Conservation (phyloP, 345 rosid species). For the Citrus cavaleriei region DNA sequence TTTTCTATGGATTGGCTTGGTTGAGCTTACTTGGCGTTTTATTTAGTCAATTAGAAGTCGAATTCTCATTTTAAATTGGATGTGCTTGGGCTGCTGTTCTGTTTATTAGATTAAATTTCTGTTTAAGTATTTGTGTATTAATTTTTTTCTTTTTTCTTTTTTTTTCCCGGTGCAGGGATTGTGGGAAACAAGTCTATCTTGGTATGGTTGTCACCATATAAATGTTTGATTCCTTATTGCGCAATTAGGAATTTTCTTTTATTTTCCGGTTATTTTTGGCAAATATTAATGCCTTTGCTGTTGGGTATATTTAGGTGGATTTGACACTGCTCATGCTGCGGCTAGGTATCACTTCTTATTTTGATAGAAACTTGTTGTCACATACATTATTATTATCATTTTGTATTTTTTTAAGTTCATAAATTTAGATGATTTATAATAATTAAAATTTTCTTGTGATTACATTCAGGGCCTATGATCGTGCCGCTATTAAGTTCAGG, state of each 20-base stretch:
- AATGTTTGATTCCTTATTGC: background rate
- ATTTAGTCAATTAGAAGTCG: background rate
- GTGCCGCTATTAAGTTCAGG: slow-evolving; percentile 95
- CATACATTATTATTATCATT: background rate
- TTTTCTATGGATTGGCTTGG: background rate
- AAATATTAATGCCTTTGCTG: slow-evolving; percentile 6
- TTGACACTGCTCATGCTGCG: slow-evolving; percentile 97
- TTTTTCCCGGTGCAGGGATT: slow-evolving; percentile 61
- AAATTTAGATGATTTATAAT: background rate
- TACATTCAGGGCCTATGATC: slow-evolving; percentile 79
- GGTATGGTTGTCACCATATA: slow-evolving; percentile 45
- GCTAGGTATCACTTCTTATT: slow-evolving; percentile 59
- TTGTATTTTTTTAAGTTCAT: no score
- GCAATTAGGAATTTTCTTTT: background rate
- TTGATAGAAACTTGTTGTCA: background rate
- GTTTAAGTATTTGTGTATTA: background rate
- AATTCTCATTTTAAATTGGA: background rate
- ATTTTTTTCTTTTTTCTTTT: slow-evolving; percentile 1
- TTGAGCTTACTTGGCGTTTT: background rate
- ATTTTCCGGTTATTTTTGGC: background rate
- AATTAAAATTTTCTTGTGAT: background rate
- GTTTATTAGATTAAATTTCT: background rate
- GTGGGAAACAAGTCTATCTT: slow-evolving; percentile 94
- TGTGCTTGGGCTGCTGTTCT: background rate
- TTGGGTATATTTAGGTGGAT: slow-evolving; percentile 63